phyloP scores from a whole-genome alignment of 2,329 filamentous ascomycete species.

The Aciculosporium take region DNA sequence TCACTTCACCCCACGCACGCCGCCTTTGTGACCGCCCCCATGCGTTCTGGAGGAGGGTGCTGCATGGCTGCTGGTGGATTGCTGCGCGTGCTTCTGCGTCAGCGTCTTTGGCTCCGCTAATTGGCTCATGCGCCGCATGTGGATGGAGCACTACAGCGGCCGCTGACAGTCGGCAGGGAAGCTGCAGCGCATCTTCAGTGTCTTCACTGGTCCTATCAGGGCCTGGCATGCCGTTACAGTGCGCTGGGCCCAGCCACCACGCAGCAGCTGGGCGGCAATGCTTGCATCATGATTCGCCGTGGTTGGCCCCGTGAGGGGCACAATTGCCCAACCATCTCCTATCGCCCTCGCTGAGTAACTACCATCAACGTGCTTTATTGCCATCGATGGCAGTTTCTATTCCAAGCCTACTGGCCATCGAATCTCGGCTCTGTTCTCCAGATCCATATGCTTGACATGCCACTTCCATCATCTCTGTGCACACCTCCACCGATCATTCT shows the following conservation, averaged over 20 bases:
- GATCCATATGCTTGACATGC: not conserved
- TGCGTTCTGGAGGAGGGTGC: no score
- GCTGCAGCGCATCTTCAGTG: not conserved
- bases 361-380: no score
- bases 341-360: no score
- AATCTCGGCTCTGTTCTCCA: not conserved
- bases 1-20: not conserved
- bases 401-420: not conserved
- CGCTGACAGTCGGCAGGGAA: not conserved
- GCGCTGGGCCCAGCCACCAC: constrained; percentile 10
- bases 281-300: constrained; percentile 17
- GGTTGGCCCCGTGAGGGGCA: not conserved
- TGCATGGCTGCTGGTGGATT: no score
- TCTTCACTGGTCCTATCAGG: constrained; percentile 23
- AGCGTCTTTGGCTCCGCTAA: not conserved
- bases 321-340: no score
- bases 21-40: no score
- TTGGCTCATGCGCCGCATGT: no score
- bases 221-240: constrained; percentile 21
- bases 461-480: not conserved
- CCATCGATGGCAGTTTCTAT: not conserved
- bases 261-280: constrained; percentile 31
- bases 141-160: not conserved
- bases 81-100: not conserved
- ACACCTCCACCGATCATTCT: not conserved